Conservation (phyloP, 2,329 filamentous ascomycete genomes). For the Diaporthe helianthi region DNA sequence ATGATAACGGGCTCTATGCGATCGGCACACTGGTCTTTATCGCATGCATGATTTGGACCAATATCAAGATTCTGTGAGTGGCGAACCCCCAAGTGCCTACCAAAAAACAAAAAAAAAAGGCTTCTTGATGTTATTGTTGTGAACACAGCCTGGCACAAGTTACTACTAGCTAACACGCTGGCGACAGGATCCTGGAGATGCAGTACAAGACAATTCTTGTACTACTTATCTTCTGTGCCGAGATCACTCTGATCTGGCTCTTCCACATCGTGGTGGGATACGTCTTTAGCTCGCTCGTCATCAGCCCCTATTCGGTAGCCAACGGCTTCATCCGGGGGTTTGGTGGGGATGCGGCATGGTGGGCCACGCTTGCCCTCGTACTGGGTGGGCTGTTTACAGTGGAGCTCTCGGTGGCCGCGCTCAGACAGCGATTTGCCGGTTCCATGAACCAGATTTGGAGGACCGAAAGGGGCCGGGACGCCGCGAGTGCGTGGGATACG, state of each 20-base stretch:
- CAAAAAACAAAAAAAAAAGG: too few relatives aligned
- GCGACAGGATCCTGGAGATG: slow-evolving; percentile 71
- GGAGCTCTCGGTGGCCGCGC: slow-evolving; percentile 65
- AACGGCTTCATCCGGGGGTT: slow-evolving; percentile 71
- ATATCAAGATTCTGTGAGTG: slow-evolving; percentile 75
- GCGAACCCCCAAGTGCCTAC: too few relatives aligned
- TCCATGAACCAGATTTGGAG: slow-evolving; percentile 14
- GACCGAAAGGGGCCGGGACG: slow-evolving; percentile 13
- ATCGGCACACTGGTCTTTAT: slow-evolving; percentile 77
- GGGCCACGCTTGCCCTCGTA: slow-evolving; percentile 72
- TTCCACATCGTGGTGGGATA: slow-evolving; percentile 76
- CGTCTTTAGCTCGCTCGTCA: slow-evolving; percentile 61
- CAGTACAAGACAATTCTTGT: slow-evolving; percentile 76
- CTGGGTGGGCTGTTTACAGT: slow-evolving; percentile 66
- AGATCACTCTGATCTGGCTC: slow-evolving; percentile 69
- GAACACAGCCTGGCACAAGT: too few relatives aligned
- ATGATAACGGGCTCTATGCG: slow-evolving; percentile 75
- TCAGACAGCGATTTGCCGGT: slow-evolving; percentile 46
- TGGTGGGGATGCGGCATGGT: slow-evolving; percentile 76
- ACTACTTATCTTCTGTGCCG: slow-evolving; percentile 63
- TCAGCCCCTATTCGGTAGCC: slow-evolving; percentile 70
- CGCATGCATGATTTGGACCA: slow-evolving; percentile 74
- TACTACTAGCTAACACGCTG: slow-evolving; percentile 37
- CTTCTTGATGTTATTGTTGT: too few relatives aligned
- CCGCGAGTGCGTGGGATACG: slow-evolving; percentile 57